A percentile compares a stretch with the other conserved stretches of the same genome.
Conservation (phyloP, 768 basidiomycete genomes). For the Chalciporus pseudorubinellus region DNA sequence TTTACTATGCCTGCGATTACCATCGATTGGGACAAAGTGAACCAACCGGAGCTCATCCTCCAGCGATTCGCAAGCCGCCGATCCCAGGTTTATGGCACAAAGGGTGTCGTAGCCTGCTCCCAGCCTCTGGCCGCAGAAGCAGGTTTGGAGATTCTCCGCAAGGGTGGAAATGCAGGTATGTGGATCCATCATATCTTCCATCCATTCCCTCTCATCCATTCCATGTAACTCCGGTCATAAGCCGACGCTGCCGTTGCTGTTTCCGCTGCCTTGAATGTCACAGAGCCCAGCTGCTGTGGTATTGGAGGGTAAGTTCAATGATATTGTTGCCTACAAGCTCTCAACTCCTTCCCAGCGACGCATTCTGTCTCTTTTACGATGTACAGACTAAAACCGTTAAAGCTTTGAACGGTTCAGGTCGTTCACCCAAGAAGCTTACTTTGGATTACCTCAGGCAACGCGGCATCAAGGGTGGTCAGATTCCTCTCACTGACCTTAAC, state of each 20-base stretch:
- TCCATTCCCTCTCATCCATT: background rate
- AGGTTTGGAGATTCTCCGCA: conserved; percentile 85
- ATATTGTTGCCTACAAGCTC: conserved; percentile 2
- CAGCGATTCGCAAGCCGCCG: conserved; percentile 79
- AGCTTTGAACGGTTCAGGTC: conserved; percentile 91
- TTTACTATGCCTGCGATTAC: conserved; percentile 27
- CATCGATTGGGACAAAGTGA: conserved; percentile 60
- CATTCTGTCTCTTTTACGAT: conserved; percentile 92
- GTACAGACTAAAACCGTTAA: conserved; percentile 78
- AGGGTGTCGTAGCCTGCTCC: conserved; percentile 83
- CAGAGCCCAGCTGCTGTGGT: conserved; percentile 86
- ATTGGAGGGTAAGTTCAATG: conserved; percentile 70
- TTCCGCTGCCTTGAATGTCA: conserved; percentile 89
- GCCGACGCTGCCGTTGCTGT: conserved; percentile 95
- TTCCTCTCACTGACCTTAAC: conserved; percentile 82
- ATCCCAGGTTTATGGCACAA: conserved; percentile 83
- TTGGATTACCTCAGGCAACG: conserved; percentile 68
- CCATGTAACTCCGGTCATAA: conserved; percentile 25
- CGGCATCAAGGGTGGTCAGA: conserved; percentile 64
- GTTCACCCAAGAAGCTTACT: conserved; percentile 74
- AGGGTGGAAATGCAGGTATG: conserved; percentile 94
- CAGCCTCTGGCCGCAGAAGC: conserved; percentile 92
- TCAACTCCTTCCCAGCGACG: conserved; percentile 52
- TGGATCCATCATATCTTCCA: background rate
- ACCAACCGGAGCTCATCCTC: conserved; percentile 62